Evolutionary conservation across 108 stramenopile species (phyloP).

Genomic region (Cyclotella baltica): DNA sequence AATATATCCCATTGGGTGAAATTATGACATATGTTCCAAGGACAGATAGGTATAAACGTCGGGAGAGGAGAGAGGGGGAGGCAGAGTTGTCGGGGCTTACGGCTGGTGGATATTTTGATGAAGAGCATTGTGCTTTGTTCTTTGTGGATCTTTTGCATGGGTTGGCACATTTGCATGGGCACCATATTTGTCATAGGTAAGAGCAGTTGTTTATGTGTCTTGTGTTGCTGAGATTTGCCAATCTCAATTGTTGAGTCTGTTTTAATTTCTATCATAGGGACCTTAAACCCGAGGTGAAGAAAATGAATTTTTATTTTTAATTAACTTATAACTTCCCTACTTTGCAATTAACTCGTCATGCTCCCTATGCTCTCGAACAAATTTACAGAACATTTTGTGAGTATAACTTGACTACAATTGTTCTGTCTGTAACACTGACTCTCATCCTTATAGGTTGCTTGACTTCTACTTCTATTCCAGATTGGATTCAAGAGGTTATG

Average conservation of each 20-base stretch:
- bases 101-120: conserved; percentile 71
- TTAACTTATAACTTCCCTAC: too few relatives aligned
- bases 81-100: conserved; percentile 32
- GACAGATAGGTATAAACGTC: conserved; percentile 57
- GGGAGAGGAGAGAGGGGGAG: conserved; percentile 30
- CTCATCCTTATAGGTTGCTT: too few relatives aligned
- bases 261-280: too few relatives aligned
- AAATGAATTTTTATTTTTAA: too few relatives aligned
- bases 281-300: conserved; percentile 74
- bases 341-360: too few relatives aligned
- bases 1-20: conserved; percentile 87
- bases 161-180: conserved; percentile 79
- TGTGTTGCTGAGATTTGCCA: too few relatives aligned
- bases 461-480: too few relatives aligned
- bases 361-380: background rate
- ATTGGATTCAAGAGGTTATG: conserved; percentile 68
- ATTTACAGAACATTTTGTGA: conserved; percentile 59
- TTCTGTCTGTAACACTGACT: background rate
- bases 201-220: too few relatives aligned
- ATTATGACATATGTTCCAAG: conserved; percentile 73
- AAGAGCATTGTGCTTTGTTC: conserved; percentile 67
- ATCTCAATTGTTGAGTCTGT: too few relatives aligned
- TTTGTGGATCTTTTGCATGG: conserved; percentile 87
- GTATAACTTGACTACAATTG: background rate
- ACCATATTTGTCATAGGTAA: conserved; percentile 78